Evolutionary conservation across 345 rosid genomes (phyloP), one percentile per base, ranked within the genome.

Genomic region (Hevea brasiliensis): DNA sequence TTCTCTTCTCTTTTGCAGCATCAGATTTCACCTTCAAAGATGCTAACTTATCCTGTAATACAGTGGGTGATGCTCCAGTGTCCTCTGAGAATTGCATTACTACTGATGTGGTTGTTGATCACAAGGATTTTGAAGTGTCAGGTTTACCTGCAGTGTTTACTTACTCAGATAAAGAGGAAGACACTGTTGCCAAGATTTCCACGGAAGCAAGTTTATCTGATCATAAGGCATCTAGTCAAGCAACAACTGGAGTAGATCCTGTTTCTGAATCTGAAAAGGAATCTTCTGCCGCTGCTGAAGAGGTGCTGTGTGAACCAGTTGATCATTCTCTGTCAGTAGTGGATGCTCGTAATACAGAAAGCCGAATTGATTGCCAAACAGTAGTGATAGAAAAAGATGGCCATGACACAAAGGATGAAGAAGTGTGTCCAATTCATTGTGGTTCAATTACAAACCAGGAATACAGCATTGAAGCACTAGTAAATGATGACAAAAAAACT

Each of bases 271-370:
- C 72, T n/a, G 70, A 61, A 67, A 74, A 81, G 61, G 72, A 35
- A 32, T 71, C 72, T 63, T 72, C 72, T 54, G 76, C 73, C 41
- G 60, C 81, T 78, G 77, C 70, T 32, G 75, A 17, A 32, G 72
- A 57, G 68, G 40, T 72, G 47, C 45, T 75, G 37, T 71, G 58
- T 23, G 18, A 77, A 50, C 65, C 67, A 35, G 80, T 54, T 68
- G 77, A 68, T 70, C 81, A 74, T 76, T 79, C 81, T 26, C 44
- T 21, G 67, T 63, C 74, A 57, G 68, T 45, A 48, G 59, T 48
- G 56, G 84, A 85, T 73, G 66, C 60, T 41, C 71, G 81, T 76
- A 68, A 80, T 72, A 65, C 74, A 53, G 83, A 72, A 72, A 80
- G 23, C 45, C 75, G 74, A 67, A 56, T 56, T 67, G 79, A 73